Evolutionary conservation across 169 alveolate species (phyloP).

Genomic region (Plasmodium ovale): DNA sequence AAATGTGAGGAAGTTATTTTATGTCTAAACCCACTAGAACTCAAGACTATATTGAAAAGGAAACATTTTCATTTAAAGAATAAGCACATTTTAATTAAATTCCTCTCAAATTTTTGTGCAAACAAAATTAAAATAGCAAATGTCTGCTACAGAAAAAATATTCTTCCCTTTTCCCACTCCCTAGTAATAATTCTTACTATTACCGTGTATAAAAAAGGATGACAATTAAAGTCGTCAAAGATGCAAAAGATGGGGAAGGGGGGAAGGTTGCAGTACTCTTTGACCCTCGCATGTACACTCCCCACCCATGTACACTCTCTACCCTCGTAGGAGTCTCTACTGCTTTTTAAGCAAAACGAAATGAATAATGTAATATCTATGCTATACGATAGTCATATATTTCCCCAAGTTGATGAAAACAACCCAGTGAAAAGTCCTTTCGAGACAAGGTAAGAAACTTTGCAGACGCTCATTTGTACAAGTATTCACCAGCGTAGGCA

Average conservation of each 20-base stretch:
- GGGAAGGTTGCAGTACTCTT: no score
- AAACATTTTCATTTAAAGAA: conserved; percentile 7
- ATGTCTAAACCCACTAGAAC: conserved; percentile 51
- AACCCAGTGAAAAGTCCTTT: not conserved
- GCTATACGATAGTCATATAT: conserved; percentile 46
- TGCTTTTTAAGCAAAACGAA: conserved; percentile 26
- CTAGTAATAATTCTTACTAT: no score
- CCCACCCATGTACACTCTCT: not conserved
- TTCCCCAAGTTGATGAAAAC: conserved; percentile 10
- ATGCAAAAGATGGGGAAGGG: no score
- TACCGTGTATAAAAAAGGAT: no score
- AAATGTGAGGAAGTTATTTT: conserved; percentile 20
- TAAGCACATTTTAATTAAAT: conserved; percentile 15
- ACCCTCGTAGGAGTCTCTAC: conserved; percentile 47
- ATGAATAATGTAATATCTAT: conserved; percentile 32
- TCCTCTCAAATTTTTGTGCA: conserved; percentile 12
- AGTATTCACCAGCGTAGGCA: no score
- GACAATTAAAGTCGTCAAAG: no score
- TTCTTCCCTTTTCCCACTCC: conserved; percentile 45
- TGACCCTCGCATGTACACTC: not conserved
- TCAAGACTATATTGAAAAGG: conserved; percentile 17
- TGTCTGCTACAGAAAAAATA: conserved; percentile 57
- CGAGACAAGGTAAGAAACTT: conserved; percentile 35
- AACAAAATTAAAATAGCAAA: conserved; percentile 38
- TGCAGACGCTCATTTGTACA: no score